Conservation (phyloP, 192 early-diverging fungal species). For the Coemansia sp. region DNA sequence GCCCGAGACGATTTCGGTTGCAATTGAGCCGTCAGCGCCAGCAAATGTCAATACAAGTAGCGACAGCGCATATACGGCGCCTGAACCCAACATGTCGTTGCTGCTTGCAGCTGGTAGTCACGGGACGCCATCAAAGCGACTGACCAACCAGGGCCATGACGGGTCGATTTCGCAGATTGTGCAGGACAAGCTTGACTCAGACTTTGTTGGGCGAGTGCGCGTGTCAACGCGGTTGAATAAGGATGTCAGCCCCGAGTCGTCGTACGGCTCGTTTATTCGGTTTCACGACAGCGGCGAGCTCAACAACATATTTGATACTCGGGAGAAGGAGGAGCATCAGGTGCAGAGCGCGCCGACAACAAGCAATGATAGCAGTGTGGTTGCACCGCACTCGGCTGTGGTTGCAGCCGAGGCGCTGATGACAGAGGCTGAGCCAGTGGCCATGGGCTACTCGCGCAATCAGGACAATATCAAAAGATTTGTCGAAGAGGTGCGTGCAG, state of each 20-base stretch:
- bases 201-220: conserved; percentile 29
- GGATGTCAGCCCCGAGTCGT: conserved; percentile 34
- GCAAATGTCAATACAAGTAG: conserved; percentile 15
- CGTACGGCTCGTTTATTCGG: conserved; percentile 50
- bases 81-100: not conserved
- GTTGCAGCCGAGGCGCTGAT: not conserved
- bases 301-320: conserved; percentile 27
- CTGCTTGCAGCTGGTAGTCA: not conserved
- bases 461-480: conserved; percentile 36
- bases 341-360: not conserved
- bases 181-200: conserved; percentile 36
- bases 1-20: not conserved
- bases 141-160: conserved; percentile 46
- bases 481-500: conserved; percentile 38
- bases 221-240: conserved; percentile 37
- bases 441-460: conserved; percentile 28
- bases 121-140: conserved; percentile 2
- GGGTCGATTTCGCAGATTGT: conserved; percentile 38
- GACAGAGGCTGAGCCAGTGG: not conserved
- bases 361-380: not conserved
- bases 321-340: not conserved
- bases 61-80: conserved; percentile 14
- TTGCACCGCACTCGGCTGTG: conserved; percentile 11
- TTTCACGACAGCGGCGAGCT: conserved; percentile 52
- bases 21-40: conserved; percentile 2